Conservation (phyloP, 768 basidiomycete species). For the Melanogaster broomeanus region DNA sequence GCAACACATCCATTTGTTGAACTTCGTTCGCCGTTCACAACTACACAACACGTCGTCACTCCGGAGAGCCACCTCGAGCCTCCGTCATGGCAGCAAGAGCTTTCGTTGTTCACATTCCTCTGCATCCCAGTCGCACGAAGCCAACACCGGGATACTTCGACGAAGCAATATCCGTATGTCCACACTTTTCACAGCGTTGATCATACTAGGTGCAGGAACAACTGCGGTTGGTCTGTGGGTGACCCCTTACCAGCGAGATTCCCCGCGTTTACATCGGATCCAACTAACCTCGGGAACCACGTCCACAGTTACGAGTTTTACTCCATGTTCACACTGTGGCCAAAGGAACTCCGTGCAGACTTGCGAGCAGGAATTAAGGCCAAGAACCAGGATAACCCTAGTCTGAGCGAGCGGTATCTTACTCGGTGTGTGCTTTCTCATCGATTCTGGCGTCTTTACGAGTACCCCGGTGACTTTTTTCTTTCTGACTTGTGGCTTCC, state of each 20-base stretch:
- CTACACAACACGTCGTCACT: not conserved
- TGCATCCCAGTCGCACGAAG: conserved; percentile 2
- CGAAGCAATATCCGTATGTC: conserved; percentile 34
- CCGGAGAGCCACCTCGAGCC: not conserved
- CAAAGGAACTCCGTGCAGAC: conserved; percentile 59
- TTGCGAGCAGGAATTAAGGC: conserved; percentile 67
- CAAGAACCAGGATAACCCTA: conserved; percentile 56
- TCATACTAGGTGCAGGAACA: conserved; percentile 38
- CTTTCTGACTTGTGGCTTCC: conserved; percentile 8
- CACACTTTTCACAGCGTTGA: conserved; percentile 39
- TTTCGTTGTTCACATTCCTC: conserved; percentile 10
- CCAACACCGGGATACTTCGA: conserved; percentile 2
- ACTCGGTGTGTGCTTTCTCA: conserved; percentile 44
- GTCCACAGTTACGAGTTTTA: conserved; percentile 55
- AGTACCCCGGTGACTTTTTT: not conserved
- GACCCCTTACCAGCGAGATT: not conserved
- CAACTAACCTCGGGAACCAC: not conserved
- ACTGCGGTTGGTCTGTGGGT: conserved; percentile 49
- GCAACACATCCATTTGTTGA: not conserved
- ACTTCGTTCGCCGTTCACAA: not conserved
- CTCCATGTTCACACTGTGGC: conserved; percentile 64
- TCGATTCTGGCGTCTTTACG: too few species aligned
- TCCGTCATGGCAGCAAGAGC: not conserved
- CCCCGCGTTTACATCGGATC: not conserved
- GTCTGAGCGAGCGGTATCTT: conserved; percentile 53